Conservation (phyloP, 2,329 filamentous ascomycete species). For the Cryphonectria parasitica region DNA sequence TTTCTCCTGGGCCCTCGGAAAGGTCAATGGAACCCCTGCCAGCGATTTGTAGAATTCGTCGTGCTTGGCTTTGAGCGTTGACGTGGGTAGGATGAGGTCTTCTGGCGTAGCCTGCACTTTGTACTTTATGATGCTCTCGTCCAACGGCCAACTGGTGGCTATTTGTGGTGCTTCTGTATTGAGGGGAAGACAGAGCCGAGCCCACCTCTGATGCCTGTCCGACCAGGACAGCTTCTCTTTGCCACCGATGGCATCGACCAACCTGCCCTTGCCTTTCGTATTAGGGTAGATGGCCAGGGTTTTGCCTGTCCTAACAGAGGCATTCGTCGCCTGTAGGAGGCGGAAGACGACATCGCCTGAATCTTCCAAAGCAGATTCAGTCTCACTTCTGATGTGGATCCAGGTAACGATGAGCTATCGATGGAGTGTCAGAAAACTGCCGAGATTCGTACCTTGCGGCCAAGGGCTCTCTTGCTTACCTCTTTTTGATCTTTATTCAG, state of each 20-base stretch:
- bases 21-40: conserved; percentile 9
- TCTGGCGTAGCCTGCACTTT: conserved; percentile 18
- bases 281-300: conserved; percentile 31
- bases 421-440: conserved; percentile 16
- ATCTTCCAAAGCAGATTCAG: conserved; percentile 41
- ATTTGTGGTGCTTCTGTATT: not conserved
- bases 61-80: conserved; percentile 8
- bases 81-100: conserved; percentile 21
- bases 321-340: conserved; percentile 45
- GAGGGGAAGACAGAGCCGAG: conserved; percentile 33
- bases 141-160: conserved; percentile 9
- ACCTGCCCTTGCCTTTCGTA: conserved; percentile 33
- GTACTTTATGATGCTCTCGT: conserved; percentile 20
- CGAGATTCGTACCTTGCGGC: no score
- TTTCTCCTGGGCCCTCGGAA: conserved; percentile 10
- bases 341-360: conserved; percentile 50
- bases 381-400: conserved; percentile 40
- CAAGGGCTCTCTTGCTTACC: conserved; percentile 20
- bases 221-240: conserved; percentile 43
- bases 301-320: conserved; percentile 31
- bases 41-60: conserved; percentile 8
- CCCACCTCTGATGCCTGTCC: conserved; percentile 41
- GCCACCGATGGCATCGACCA: conserved; percentile 37
- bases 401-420: conserved; percentile 45
- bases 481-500: conserved; percentile 37